Evolutionary conservation across 2,329 filamentous ascomycete genomes (phyloP), one percentile per base, ranked within the genome.

Genomic region (Exophiala mesophila): DNA sequence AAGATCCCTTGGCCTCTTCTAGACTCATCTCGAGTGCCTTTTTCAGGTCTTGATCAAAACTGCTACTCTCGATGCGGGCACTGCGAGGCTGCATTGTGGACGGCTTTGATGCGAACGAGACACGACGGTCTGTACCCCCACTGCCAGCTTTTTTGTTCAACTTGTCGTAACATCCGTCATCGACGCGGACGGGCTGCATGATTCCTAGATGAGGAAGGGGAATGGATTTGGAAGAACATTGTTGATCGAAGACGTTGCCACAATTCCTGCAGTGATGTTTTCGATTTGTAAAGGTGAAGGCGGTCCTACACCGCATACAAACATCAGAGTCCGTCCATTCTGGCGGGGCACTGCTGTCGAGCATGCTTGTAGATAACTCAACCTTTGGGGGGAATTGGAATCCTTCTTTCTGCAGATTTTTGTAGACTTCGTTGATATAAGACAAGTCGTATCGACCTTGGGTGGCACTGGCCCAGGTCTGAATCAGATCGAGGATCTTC

Each of bases 241-340:
- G 83, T 52, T 90, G 88, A 61, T 95, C 94, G 63, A 98, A 98
- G 58, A 94, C 92, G 65, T 92, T 95, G 38, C 92, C 92, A 59
- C 92, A 98, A 64, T 98, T 98, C 53, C 92, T 82, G 60, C 92
- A 98, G 64, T 98, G 92, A 62, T 98, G 92, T 63, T 97, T 98
- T 59, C 92, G 83, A 64, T 98, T 98, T 42, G 90, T 98, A 60
- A 98, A 96, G 35, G 88, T 96, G 58, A 98, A 98, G 13, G 88
- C 69, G 9, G 90, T 96, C 55, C 92, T 82, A 64, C 92, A 98
- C 61, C 92, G 84, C 88, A 98, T 96, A 64, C 92, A 98, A 21
- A 98, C 90, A 58, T 98, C 92, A 8, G 90, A 96, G 66, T 98
- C 92, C 37, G 83, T 82, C 92, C 92, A 98, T 67, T 98, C 92